Evolutionary conservation across 257 asterid species (phyloP).

Genomic region (Lycium barbarum): DNA sequence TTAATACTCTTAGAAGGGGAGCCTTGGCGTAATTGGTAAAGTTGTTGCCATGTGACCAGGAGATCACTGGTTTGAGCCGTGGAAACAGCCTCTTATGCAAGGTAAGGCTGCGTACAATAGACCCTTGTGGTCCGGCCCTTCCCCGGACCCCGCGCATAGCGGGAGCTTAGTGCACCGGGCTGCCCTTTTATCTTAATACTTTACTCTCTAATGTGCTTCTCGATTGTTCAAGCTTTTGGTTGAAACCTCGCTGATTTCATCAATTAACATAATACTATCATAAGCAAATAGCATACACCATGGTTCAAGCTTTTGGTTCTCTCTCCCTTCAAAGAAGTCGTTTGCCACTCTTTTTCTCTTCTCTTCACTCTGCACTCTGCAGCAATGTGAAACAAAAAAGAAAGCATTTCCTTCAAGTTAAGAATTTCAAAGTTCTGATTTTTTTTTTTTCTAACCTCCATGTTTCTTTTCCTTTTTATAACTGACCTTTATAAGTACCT

Average conservation of each 20-base stretch:
- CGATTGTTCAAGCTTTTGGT: neutral
- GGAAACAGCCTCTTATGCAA: no score
- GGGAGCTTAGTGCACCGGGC: no score
- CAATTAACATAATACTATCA: neutral
- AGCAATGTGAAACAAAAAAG: conserved; percentile 16
- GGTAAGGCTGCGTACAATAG: no score
- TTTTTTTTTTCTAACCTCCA: neutral
- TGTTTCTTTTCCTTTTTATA: neutral
- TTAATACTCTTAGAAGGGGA: neutral
- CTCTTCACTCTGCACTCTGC: neutral
- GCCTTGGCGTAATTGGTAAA: no score
- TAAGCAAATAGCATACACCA: neutral
- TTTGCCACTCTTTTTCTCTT: neutral
- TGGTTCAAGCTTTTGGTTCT: conserved; percentile 10
- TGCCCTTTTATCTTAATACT: neutral
- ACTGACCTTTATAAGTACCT: neutral
- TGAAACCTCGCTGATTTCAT: neutral
- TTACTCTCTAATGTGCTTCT: neutral
- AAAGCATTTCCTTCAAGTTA: neutral
- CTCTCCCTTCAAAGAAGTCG: neutral
- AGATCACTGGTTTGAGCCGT: no score
- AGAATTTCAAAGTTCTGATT: neutral
- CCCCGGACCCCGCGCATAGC: no score
- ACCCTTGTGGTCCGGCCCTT: no score
- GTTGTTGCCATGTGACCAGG: no score